Evolutionary conservation across 208 protist species (phyloP).

Genomic region (Zelonia costaricensis): DNA sequence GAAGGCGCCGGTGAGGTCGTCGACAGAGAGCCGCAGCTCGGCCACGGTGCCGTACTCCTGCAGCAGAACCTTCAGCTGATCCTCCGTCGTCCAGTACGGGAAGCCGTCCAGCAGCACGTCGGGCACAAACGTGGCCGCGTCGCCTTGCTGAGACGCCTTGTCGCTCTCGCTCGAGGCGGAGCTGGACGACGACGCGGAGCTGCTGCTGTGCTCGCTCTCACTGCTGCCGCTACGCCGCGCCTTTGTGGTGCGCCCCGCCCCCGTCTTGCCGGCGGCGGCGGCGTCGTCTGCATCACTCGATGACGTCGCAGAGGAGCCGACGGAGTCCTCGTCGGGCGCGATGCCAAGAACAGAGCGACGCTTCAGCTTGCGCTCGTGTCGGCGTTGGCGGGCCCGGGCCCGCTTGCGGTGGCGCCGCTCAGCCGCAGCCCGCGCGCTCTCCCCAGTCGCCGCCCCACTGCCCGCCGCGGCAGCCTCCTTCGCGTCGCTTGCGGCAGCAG

Average conservation of each 20-base stretch:
- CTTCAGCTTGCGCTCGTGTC: constrained; percentile 5
- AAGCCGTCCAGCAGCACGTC: constrained; percentile 82
- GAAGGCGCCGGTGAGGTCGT: constrained; percentile 80
- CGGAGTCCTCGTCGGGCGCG: background rate
- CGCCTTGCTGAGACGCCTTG: constrained; percentile 14
- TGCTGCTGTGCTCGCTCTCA: constrained; percentile 19
- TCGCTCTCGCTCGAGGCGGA: constrained; percentile 16
- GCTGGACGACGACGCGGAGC: constrained; percentile 9
- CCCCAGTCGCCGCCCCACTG: too few species aligned
- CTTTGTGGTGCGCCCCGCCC: background rate
- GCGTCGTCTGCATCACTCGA: background rate
- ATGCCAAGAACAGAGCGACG: constrained; percentile 15
- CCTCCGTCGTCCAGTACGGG: constrained; percentile 80
- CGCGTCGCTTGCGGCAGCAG: background rate
- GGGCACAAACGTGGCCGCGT: constrained; percentile 54
- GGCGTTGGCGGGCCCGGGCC: background rate
- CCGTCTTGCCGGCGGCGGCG: background rate
- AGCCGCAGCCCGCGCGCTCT: background rate
- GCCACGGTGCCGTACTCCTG: constrained; percentile 64
- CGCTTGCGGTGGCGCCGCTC: constrained; percentile 20
- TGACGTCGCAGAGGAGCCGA: background rate
- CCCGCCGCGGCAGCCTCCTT: background rate
- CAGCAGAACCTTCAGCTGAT: constrained; percentile 70
- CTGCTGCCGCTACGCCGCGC: background rate
- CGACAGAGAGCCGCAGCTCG: constrained; percentile 60